phyloP scores from a whole-genome alignment of 495 filamentous ascomycete species.

The Margaritispora aquatica region DNA sequence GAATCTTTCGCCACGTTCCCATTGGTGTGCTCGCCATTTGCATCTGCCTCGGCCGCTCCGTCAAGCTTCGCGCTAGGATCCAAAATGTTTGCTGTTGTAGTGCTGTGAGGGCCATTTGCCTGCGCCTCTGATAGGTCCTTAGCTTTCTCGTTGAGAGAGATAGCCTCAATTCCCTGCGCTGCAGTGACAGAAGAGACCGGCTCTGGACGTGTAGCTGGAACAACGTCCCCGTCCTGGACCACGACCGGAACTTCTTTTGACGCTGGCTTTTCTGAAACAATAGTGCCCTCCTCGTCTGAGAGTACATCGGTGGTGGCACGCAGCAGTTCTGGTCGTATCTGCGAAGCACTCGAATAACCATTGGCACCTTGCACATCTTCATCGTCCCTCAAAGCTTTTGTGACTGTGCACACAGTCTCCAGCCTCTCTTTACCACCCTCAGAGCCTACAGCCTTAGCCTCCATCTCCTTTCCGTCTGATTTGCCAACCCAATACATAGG shows the following conservation, averaged over 20 bases:
- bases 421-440: conserved; percentile 28
- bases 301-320: neutral
- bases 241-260: too few species aligned
- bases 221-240: conserved; percentile 13
- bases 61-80: neutral
- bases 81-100: conserved; percentile 2
- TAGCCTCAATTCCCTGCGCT: conserved; percentile 7
- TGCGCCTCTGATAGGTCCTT: neutral
- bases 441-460: conserved; percentile 40
- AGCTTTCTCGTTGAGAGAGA: conserved; percentile 19
- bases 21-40: neutral
- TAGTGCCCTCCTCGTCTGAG: neutral
- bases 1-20: neutral
- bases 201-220: conserved; percentile 10
- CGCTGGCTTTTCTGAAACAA: neutral
- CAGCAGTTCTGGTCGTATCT: neutral
- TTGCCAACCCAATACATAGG: conserved; percentile 44
- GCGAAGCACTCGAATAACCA: neutral
- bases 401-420: conserved; percentile 38
- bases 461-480: conserved; percentile 30
- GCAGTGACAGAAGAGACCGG: conserved; percentile 16
- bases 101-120: conserved; percentile 3
- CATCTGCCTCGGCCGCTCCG: neutral
- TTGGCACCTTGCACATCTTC: neutral
- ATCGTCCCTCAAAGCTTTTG: conserved; percentile 20